Base-by-base conservation (phyloP, 345 rosid genomes). In the Arabis alpina region DNA sequence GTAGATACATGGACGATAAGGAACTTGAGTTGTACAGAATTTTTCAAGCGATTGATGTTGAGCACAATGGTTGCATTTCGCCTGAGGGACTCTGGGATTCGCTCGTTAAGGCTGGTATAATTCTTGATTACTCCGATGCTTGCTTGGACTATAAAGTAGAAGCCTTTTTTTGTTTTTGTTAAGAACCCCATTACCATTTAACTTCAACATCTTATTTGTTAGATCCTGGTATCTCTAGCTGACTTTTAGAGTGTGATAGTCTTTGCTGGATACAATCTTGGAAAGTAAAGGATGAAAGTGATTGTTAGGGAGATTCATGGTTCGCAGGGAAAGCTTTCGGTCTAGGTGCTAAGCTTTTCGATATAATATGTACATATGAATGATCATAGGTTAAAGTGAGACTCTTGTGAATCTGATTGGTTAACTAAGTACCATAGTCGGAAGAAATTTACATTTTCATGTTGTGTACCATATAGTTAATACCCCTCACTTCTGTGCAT, bases 61-160 rank as follows among this genome's bases (percentile, higher is more conserved):
- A 86, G 42, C 94, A 84, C 61, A 81, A 83, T 51, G 91, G 94
- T 8, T 79, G 85, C 83, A 88, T 88, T 73, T 81, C 86, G 67
- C 91, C 94, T 3, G 94, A 84, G 69, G 91, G 86, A 53, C 82
- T 86, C 4, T 88, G 79, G 80, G 86, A 88, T 70, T 89, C 91
- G 0, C 94, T 88, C 79, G 78, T 84, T 37, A 83, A 80, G 73
- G 87, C 93, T 71, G 94, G 94, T 87, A 78, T 67, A 36, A 40
- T 15, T 67, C 9, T 64, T 36, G 9, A n/a, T 23, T 37, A 3
- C 11, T 5, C 51, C 0, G 4, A 5, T 2, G 3, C 4, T 28
- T 56, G 42, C 27, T 56, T 10, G 15, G 15, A 27, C 16, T 27
- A 15, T 52, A 12, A 52, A 52, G 56, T 27, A 9, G 14, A 27